Conservation (phyloP, 305 asterid species). For the Andrographis paniculata region DNA sequence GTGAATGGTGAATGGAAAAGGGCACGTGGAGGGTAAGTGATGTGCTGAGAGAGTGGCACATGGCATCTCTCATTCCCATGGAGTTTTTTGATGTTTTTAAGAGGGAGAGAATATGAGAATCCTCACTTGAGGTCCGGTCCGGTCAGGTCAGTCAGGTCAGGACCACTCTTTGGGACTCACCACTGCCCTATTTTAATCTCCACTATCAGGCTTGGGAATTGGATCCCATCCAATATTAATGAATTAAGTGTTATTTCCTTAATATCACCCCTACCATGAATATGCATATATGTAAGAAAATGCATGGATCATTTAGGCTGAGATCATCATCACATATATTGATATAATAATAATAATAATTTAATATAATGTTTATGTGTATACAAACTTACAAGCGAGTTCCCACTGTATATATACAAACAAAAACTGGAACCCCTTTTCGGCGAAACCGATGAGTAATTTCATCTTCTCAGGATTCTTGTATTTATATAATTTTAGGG, state of each 20-base stretch:
- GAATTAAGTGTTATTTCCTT: too few relatives aligned
- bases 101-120: neutral
- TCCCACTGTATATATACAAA: neutral
- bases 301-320: too few relatives aligned
- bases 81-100: neutral
- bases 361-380: neutral
- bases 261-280: too few relatives aligned
- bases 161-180: neutral
- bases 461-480: neutral
- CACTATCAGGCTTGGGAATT: neutral
- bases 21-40: conserved; percentile 1
- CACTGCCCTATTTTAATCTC: neutral
- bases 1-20: neutral
- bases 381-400: too few relatives aligned
- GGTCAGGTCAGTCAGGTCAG: neutral
- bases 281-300: too few relatives aligned
- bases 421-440: neutral
- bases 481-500: neutral
- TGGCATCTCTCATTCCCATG: conserved; percentile 3
- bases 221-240: too few relatives aligned
- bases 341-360: too few relatives aligned
- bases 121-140: too few relatives aligned
- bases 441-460: neutral
- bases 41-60: conserved; percentile 3
- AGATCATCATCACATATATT: too few relatives aligned